Percentiles rank a stretch among this genome's conserved stretches.
Conservation (phyloP, 225 moss, liverwort and hornwort species). For the Takakia lepidozioides region DNA sequence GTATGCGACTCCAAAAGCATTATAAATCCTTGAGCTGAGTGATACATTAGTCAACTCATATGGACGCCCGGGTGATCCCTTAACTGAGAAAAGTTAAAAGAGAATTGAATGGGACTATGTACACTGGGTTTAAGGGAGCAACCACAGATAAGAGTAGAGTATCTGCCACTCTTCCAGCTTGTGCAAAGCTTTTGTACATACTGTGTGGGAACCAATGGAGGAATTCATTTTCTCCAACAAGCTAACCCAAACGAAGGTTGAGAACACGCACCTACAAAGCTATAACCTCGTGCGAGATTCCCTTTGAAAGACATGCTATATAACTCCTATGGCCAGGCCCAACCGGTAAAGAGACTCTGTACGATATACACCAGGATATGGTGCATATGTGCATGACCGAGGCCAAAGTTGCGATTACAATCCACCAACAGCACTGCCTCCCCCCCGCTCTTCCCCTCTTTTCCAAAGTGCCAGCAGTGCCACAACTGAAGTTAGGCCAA, state of each 20-base stretch:
- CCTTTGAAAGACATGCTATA: slow-evolving; percentile 14
- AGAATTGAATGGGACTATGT: slow-evolving; percentile 27
- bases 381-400: slow-evolving; percentile 15
- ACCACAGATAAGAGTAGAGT: slow-evolving; percentile 2
- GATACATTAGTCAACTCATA: too few relatives aligned
- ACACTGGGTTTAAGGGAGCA: slow-evolving; percentile 28
- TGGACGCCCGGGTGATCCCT: slow-evolving; percentile 23
- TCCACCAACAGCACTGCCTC: slow-evolving; percentile 16
- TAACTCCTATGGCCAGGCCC: slow-evolving; percentile 7
- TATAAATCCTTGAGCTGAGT: too few relatives aligned
- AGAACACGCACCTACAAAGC: slow-evolving; percentile 32
- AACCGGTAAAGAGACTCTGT: slow-evolving; percentile 12
- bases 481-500: slow-evolving; percentile 10
- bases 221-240: slow-evolving; percentile 16
- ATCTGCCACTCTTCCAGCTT: slow-evolving; percentile 14
- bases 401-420: slow-evolving; percentile 18
- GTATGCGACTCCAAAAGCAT: too few relatives aligned
- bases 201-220: slow-evolving; percentile 32
- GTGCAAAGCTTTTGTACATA: slow-evolving; percentile 32
- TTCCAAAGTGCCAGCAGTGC: not conserved
- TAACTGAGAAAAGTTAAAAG: slow-evolving; percentile 10
- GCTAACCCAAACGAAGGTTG: slow-evolving; percentile 18
- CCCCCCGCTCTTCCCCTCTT: not conserved
- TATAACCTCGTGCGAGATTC: slow-evolving; percentile 8
- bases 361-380: slow-evolving; percentile 26